Evolutionary conservation across 2,329 filamentous ascomycete genomes (phyloP).

Genomic region (Pseudogymnoascus verrucosus): DNA sequence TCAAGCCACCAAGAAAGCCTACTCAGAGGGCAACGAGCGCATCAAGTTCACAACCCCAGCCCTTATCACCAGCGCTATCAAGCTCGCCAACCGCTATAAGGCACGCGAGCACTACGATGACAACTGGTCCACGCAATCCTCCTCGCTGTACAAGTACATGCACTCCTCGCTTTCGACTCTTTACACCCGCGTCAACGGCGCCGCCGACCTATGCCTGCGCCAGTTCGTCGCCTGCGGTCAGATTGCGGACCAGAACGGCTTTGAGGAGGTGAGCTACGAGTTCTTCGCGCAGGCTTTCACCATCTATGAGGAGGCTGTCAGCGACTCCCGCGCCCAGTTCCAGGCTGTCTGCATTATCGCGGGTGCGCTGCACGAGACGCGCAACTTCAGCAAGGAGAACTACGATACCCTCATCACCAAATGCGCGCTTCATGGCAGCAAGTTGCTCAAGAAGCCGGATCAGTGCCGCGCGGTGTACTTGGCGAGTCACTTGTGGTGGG

Average conservation of each 20-base stretch:
- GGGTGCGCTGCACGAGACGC: constrained; percentile 76
- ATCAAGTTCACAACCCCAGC: constrained; percentile 94
- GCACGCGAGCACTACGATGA: constrained; percentile 78
- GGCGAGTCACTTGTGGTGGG: constrained; percentile 97
- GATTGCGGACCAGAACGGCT: constrained; percentile 81
- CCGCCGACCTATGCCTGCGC: constrained; percentile 80
- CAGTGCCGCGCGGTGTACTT: constrained; percentile 95
- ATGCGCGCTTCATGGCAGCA: constrained; percentile 91
- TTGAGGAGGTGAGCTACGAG: constrained; percentile 95
- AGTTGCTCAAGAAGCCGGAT: constrained; percentile 93
- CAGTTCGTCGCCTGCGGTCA: constrained; percentile 89
- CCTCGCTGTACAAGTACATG: constrained; percentile 89
- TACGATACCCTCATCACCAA: constrained; percentile 99
- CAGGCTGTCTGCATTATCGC: constrained; percentile 95
- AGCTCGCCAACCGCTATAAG: constrained; percentile 83
- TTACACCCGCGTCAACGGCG: constrained; percentile 75
- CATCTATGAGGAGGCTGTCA: constrained; percentile 93
- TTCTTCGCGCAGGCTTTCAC: constrained; percentile 98
- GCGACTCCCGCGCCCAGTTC: constrained; percentile 93
- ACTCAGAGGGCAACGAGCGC: constrained; percentile 84
- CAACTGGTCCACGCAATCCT: constrained; percentile 65
- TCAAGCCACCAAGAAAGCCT: constrained; percentile 79
- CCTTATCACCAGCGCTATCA: constrained; percentile 81
- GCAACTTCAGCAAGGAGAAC: constrained; percentile 92
- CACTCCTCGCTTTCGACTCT: constrained; percentile 80